Percentiles rank a stretch among this genome's conserved stretches.
Evolutionary conservation across 148 eudicot species (phyloP).

Genomic region (Gaultheria prostrata): DNA sequence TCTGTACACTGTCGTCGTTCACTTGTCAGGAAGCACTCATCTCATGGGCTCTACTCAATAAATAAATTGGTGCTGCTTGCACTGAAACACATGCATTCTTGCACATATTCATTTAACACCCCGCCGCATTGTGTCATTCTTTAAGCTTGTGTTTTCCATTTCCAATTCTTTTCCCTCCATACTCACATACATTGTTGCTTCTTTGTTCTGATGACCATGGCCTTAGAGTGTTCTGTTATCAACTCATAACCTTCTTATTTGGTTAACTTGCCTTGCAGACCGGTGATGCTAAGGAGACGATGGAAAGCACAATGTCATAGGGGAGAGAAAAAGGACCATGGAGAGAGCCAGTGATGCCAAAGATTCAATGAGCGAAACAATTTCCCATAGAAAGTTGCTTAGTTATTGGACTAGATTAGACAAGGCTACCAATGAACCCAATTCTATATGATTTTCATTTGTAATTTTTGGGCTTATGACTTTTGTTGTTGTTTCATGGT

Average conservation of each 20-base stretch:
- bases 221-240: neutral
- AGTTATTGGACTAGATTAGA: too few species aligned
- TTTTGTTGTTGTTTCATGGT: too few species aligned
- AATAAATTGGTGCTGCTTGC: neutral
- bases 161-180: neutral
- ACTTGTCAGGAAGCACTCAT: conserved; percentile 1
- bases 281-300: too few species aligned
- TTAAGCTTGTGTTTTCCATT: neutral
- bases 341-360: too few species aligned
- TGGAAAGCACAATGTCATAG: too few species aligned
- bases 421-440: too few species aligned
- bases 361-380: too few species aligned
- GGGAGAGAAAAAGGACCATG: too few species aligned
- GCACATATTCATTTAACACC: neutral
- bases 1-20: neutral
- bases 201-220: neutral
- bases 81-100: neutral
- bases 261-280: neutral
- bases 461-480: too few species aligned
- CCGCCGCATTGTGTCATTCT: neutral
- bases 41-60: neutral
- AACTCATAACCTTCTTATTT: neutral
- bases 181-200: neutral
- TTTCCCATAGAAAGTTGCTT: too few species aligned
- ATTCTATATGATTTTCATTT: too few species aligned